Conservation (phyloP, 2,329 filamentous ascomycete genomes). For the Aspergillus ibericus region DNA sequence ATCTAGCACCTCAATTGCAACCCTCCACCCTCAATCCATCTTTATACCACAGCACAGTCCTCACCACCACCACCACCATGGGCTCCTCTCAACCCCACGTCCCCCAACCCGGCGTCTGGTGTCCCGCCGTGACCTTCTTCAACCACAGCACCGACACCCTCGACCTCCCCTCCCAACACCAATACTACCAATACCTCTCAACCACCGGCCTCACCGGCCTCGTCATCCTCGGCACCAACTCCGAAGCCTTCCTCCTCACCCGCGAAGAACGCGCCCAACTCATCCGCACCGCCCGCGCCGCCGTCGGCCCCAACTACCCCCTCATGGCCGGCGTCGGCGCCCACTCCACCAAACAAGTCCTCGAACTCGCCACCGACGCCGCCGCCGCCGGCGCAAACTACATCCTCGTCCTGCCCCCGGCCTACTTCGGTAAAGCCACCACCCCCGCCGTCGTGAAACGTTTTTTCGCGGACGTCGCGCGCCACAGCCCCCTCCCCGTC, state of each 20-base stretch:
- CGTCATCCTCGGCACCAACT: slow-evolving; percentile 57
- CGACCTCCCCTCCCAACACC: slow-evolving; percentile 49
- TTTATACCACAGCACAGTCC: neutral
- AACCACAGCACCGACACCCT: slow-evolving; percentile 51
- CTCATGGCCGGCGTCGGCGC: slow-evolving; percentile 65
- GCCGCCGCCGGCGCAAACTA: slow-evolving; percentile 62
- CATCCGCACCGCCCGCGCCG: slow-evolving; percentile 56
- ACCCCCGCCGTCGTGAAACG: slow-evolving; percentile 57
- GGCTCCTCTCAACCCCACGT: slow-evolving; percentile 22
- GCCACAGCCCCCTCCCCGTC: slow-evolving; percentile 55
- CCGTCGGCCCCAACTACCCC: slow-evolving; percentile 56
- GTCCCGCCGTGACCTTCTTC: slow-evolving; percentile 58
- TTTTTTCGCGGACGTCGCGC: slow-evolving; percentile 61
- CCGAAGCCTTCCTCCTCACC: slow-evolving; percentile 58
- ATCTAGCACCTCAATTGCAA: neutral
- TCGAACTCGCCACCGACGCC: slow-evolving; percentile 61
- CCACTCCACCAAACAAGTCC: slow-evolving; percentile 64
- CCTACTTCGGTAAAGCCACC: slow-evolving; percentile 65
- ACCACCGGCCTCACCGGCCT: slow-evolving; percentile 53
- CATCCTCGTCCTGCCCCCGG: slow-evolving; percentile 61
- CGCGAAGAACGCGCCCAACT: slow-evolving; percentile 60
- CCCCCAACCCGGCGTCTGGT: slow-evolving; percentile 48
- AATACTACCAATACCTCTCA: slow-evolving; percentile 56
- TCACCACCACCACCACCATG: slow-evolving; percentile 12
- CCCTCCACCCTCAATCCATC: too few relatives aligned